Percentiles rank a stretch among this genome's conserved stretches.
These are phyloP conservation scores for Sicyos baderoa DNA, from an alignment of 306 rosid genomes.

Conservation along the genomic window DNA sequence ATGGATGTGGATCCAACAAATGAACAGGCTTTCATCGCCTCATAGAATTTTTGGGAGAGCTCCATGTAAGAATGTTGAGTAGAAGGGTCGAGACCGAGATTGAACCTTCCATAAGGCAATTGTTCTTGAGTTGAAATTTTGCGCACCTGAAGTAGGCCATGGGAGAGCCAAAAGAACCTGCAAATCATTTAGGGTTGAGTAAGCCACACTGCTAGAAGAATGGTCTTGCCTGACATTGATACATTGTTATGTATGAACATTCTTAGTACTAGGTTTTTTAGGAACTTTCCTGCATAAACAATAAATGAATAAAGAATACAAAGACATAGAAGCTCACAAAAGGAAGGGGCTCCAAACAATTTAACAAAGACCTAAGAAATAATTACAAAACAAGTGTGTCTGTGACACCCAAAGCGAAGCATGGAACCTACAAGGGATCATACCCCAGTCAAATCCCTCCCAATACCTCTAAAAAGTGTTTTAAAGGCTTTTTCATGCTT, in stretches of 20 bases:
- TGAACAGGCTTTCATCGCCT: constrained; percentile 46
- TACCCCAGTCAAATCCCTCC: no score
- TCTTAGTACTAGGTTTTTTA: not conserved
- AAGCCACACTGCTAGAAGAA: not conserved
- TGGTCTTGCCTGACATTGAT: not conserved
- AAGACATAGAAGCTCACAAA: no score
- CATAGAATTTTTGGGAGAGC: constrained; percentile 39
- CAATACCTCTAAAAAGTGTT: no score
- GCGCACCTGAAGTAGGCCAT: constrained; percentile 4
- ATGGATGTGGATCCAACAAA: constrained; percentile 27
- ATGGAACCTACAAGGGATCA: no score
- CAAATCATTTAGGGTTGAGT: not conserved
- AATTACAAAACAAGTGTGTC: no score
- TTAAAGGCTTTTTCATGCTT: no score
- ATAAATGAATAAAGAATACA: no score
- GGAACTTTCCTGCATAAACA: no score
- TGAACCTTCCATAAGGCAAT: constrained; percentile 8
- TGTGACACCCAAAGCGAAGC: no score
- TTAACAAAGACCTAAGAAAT: no score
- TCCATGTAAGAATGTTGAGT: constrained; percentile 38
- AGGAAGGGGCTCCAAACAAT: no score
- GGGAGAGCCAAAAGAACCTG: not conserved
- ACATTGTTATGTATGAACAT: not conserved
- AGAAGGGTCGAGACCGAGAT: constrained; percentile 16
- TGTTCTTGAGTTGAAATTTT: constrained; percentile 8